Evolutionary conservation across 1,284 basidiomycete species (phyloP).

Genomic region (Exobasidium cylindrosporum): DNA sequence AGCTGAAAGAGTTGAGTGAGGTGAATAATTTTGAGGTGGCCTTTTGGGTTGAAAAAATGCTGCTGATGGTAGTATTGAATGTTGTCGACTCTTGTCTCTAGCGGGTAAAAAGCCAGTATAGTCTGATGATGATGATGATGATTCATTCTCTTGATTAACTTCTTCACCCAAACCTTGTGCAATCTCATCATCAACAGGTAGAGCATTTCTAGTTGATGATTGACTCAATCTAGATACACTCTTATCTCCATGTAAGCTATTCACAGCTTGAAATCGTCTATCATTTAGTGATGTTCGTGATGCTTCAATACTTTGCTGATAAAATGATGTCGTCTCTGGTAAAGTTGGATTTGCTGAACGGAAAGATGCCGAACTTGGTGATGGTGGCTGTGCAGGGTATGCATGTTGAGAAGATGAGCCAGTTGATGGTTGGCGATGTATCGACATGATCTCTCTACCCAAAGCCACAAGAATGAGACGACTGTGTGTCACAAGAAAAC

Average conservation of each 20-base stretch:
- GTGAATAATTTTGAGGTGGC: conserved; percentile 16
- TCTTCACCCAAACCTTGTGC: conserved; percentile 18
- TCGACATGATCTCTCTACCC: too few relatives aligned
- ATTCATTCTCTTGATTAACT: background rate
- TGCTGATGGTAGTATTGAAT: conserved; percentile 38
- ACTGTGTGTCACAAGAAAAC: too few relatives aligned
- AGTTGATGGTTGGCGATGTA: background rate
- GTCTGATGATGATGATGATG: background rate
- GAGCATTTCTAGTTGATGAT: background rate
- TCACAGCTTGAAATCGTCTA: conserved; percentile 4
- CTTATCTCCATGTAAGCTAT: background rate
- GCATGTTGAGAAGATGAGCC: background rate
- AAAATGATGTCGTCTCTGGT: conserved; percentile 8
- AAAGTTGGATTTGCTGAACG: background rate
- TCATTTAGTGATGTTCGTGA: background rate
- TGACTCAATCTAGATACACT: background rate
- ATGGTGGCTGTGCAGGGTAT: background rate
- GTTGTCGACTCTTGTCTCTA: conserved; percentile 22
- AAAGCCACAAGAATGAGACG: too few relatives aligned
- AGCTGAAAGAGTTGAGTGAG: conserved; percentile 7
- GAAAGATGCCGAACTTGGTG: background rate
- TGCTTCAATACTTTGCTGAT: conserved; percentile 11
- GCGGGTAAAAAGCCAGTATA: conserved; percentile 14
- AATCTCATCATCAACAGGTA: conserved; percentile 27
- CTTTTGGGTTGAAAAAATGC: conserved; percentile 40